These are phyloP conservation scores for Rubroshorea leprosula DNA, from an alignment of 345 rosid genomes.

Conservation along the genomic window DNA sequence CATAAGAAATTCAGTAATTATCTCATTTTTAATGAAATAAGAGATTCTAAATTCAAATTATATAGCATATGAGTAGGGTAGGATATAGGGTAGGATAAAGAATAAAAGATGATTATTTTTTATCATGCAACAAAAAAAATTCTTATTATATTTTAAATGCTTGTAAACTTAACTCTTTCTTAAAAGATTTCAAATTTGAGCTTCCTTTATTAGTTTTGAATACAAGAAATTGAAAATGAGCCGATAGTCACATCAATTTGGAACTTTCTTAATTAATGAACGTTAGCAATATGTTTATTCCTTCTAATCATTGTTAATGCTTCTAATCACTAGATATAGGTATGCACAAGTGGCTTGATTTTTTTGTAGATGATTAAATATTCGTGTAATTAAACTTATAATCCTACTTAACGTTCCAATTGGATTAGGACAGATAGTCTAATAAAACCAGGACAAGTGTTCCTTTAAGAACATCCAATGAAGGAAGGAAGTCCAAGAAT, in stretches of 20 bases:
- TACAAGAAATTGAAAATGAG: neutral
- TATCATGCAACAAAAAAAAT: too few species aligned
- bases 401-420: neutral
- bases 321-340: conserved; percentile 19
- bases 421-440: neutral
- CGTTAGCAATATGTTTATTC: conserved; percentile 1
- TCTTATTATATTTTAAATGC: too few species aligned
- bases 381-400: neutral
- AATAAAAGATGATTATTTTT: too few species aligned
- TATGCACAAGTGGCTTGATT: too few species aligned
- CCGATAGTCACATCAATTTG: neutral
- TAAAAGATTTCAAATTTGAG: too few species aligned
- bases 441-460: neutral
- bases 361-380: neutral
- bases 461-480: neutral
- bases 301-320: conserved; percentile 19
- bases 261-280: conserved; percentile 1
- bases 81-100: too few species aligned
- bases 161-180: too few species aligned
- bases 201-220: neutral
- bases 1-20: too few species aligned
- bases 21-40: too few species aligned
- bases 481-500: neutral
- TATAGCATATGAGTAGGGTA: too few species aligned
- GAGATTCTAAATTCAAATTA: too few species aligned